These are phyloP conservation scores for Ascochyta rabiei DNA, from an alignment of 2,329 filamentous ascomycete genomes.

Conservation along the genomic window DNA sequence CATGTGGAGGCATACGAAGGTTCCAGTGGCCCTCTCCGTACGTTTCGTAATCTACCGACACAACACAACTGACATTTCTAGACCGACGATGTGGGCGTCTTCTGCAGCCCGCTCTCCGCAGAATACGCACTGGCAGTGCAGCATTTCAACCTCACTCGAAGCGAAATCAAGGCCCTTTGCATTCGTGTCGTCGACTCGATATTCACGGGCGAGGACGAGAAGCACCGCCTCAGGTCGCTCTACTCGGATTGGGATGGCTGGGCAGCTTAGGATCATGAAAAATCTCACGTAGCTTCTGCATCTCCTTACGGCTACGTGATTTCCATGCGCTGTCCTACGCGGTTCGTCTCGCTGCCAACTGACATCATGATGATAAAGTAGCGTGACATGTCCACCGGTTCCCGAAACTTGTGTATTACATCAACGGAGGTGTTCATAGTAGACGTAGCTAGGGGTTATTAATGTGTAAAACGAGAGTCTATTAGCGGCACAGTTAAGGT, in stretches of 20 bases:
- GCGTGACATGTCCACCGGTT: neutral
- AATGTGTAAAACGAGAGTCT: too few species aligned
- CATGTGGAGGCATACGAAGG: constrained; percentile 67
- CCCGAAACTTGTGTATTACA: neutral
- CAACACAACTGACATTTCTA: constrained; percentile 13
- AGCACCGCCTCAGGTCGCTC: constrained; percentile 54
- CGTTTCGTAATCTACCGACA: constrained; percentile 45
- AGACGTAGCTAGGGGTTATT: too few species aligned
- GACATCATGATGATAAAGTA: neutral
- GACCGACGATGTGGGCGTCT: too few species aligned
- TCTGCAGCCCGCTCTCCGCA: constrained; percentile 73
- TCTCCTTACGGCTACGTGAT: too few species aligned
- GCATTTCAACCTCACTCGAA: constrained; percentile 66
- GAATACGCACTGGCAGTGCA: constrained; percentile 76
- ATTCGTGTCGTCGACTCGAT: constrained; percentile 67
- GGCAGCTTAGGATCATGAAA: constrained; percentile 5
- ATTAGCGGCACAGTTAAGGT: too few species aligned
- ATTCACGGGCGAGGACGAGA: constrained; percentile 69
- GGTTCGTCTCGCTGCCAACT: neutral
- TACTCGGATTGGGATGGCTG: constrained; percentile 33
- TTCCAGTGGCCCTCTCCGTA: constrained; percentile 68
- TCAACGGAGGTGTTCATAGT: too few species aligned
- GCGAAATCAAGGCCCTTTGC: constrained; percentile 62
- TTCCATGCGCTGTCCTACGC: neutral
- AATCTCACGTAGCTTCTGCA: too few species aligned